Conservation (phyloP, 1,139 yeast genomes). For the Candida smagusa region DNA sequence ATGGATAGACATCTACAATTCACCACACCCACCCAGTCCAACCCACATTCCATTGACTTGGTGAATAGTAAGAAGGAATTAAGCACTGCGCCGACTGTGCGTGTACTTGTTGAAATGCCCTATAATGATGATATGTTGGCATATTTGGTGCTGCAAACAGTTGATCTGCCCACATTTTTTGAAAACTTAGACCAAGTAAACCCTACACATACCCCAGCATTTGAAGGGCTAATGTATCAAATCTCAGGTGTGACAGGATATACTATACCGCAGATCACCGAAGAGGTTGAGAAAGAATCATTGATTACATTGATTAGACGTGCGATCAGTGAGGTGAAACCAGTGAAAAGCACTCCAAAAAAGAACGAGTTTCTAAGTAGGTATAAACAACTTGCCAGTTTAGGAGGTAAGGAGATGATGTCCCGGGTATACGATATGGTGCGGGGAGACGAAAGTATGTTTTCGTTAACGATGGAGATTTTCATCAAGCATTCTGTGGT, state of each 20-base stretch:
- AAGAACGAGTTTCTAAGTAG: constrained; percentile 2
- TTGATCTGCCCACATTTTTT: not conserved
- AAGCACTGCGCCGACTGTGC: not conserved
- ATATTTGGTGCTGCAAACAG: not conserved
- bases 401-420: constrained; percentile 3
- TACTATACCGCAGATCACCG: constrained; percentile 1
- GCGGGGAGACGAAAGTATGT: constrained; percentile 9
- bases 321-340: not conserved
- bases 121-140: constrained; percentile 2
- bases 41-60: too few species aligned
- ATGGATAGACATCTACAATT: too few species aligned
- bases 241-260: constrained; percentile 8
- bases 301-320: constrained; percentile 4
- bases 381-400: not conserved
- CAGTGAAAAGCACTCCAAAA: not conserved
- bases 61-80: too few species aligned
- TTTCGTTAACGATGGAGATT: constrained; percentile 7
- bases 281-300: not conserved
- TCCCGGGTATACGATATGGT: constrained; percentile 9
- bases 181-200: too few species aligned
- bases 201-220: too few species aligned
- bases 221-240: constrained; percentile 1
- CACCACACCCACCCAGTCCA: too few species aligned
- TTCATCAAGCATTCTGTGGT: not conserved
- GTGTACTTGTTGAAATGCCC: not conserved